Evolutionary conservation across 306 rosid genomes (phyloP).

Genomic region (Lathyrus tuberosus): DNA sequence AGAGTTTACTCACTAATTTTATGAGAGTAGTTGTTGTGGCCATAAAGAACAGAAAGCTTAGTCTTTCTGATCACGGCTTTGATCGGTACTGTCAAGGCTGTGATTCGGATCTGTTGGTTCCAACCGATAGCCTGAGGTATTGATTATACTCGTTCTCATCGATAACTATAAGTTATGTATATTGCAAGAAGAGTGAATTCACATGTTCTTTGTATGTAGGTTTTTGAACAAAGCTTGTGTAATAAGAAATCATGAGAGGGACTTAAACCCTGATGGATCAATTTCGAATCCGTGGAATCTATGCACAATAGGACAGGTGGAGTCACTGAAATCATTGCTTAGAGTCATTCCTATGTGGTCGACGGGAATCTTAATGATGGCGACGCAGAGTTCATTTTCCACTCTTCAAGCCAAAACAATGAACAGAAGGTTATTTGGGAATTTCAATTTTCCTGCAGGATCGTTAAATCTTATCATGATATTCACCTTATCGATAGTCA

Average conservation of each 20-base stretch:
- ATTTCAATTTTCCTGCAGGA: slow-evolving; percentile 52
- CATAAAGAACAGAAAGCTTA: slow-evolving; percentile 42
- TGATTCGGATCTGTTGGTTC: slow-evolving; percentile 33
- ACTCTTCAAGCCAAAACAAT: slow-evolving; percentile 46
- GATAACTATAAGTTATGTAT: neutral
- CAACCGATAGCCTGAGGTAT: slow-evolving; percentile 50
- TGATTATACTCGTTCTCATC: neutral
- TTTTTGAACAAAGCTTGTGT: slow-evolving; percentile 63
- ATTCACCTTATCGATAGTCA: slow-evolving; percentile 38
- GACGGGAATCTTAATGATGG: slow-evolving; percentile 49
- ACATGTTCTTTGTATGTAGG: slow-evolving; percentile 31
- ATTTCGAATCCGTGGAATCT: slow-evolving; percentile 53
- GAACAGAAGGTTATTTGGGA: slow-evolving; percentile 41
- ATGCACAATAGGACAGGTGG: slow-evolving; percentile 62
- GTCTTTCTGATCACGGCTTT: slow-evolving; percentile 28
- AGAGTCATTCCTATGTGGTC: slow-evolving; percentile 58
- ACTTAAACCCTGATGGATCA: slow-evolving; percentile 41
- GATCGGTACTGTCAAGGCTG: slow-evolving; percentile 40
- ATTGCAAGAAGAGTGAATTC: neutral
- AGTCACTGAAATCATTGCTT: slow-evolving; percentile 49
- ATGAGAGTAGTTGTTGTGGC: slow-evolving; percentile 48
- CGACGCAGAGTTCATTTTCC: slow-evolving; percentile 26
- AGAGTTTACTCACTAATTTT: slow-evolving; percentile 42
- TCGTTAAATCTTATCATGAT: slow-evolving; percentile 45
- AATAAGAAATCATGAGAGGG: slow-evolving; percentile 32